Percentiles rank a stretch among this genome's conserved stretches.
These are phyloP conservation scores for Begonia loranthoides DNA, from an alignment of 306 rosid genomes.

Conservation along the genomic window DNA sequence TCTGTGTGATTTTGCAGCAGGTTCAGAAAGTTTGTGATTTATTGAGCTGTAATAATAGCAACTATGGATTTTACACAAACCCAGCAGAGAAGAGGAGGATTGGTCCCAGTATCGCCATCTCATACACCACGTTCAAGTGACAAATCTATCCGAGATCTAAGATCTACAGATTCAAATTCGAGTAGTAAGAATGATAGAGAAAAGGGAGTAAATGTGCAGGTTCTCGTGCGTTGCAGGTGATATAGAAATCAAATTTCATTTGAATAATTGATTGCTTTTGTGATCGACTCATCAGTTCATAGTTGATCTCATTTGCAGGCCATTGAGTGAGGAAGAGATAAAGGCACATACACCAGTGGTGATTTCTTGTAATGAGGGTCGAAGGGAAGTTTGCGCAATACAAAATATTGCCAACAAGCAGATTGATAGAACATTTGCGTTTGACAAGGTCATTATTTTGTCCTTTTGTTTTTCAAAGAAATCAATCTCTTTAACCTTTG, in stretches of 20 bases:
- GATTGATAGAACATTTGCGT: constrained; percentile 67
- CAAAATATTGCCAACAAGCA: constrained; percentile 83
- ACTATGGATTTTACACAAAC: constrained; percentile 51
- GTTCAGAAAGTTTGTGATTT: constrained; percentile 11
- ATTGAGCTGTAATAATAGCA: constrained; percentile 3
- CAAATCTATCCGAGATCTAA: constrained; percentile 50
- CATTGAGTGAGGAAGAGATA: constrained; percentile 69
- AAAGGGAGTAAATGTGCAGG: constrained; percentile 68
- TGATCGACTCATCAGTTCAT: not conserved
- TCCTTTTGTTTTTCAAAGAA: no score
- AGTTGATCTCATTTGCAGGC: constrained; percentile 32
- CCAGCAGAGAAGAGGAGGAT: constrained; percentile 67
- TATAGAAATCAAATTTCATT: not conserved
- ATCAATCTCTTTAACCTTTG: no score
- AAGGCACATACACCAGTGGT: constrained; percentile 36
- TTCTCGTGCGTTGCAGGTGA: constrained; percentile 89
- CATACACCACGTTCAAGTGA: constrained; percentile 76
- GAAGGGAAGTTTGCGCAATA: constrained; percentile 69
- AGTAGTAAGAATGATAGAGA: constrained; percentile 45
- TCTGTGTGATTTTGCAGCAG: constrained; percentile 5
- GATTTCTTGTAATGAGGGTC: constrained; percentile 67
- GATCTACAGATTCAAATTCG: constrained; percentile 40
- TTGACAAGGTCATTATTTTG: constrained; percentile 54
- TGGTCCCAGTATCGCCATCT: constrained; percentile 79
- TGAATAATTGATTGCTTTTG: not conserved